A percentile compares a stretch with the other conserved stretches of the same genome.
Conservation (phyloP, 176 grass and related monocot species). For the Poa pratensis region DNA sequence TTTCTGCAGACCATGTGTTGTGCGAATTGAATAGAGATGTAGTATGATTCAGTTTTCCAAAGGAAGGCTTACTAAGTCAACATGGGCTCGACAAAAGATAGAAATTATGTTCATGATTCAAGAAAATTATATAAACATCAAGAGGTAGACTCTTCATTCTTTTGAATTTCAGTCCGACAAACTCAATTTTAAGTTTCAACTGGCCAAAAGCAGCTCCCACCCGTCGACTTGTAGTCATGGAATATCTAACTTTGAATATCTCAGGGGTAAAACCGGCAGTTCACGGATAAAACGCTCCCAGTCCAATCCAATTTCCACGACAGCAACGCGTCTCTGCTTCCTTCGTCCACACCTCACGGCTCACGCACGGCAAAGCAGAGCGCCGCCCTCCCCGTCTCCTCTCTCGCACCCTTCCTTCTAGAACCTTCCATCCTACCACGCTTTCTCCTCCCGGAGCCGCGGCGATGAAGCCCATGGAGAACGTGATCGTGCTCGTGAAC, state of each 20-base stretch:
- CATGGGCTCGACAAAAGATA: no score
- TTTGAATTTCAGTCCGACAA: neutral
- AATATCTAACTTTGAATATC: neutral
- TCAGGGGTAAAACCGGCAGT: slow-evolving; percentile 41
- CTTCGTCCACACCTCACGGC: slow-evolving; percentile 9
- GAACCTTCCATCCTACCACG: slow-evolving; percentile 38
- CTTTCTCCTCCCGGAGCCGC: slow-evolving; percentile 1
- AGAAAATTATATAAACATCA: neutral
- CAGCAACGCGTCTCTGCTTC: slow-evolving; percentile 37
- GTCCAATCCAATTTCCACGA: slow-evolving; percentile 1
- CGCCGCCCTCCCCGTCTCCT: slow-evolving; percentile 13
- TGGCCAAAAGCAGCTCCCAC: neutral
- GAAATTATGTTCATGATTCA: no score
- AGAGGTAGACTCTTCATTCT: neutral
- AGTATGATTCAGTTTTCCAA: no score
- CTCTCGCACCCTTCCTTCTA: slow-evolving; percentile 24
- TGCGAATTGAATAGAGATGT: no score
- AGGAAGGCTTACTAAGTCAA: no score
- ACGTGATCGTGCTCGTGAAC: slow-evolving; percentile 91
- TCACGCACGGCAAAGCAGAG: neutral
- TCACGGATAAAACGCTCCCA: neutral
- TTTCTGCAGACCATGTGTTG: neutral
- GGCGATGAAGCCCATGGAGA: slow-evolving; percentile 83
- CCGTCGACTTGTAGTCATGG: neutral
- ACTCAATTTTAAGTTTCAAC: neutral